phyloP scores from a whole-genome alignment of 179 eudicot genomes.

The Gypsophila paniculata region DNA sequence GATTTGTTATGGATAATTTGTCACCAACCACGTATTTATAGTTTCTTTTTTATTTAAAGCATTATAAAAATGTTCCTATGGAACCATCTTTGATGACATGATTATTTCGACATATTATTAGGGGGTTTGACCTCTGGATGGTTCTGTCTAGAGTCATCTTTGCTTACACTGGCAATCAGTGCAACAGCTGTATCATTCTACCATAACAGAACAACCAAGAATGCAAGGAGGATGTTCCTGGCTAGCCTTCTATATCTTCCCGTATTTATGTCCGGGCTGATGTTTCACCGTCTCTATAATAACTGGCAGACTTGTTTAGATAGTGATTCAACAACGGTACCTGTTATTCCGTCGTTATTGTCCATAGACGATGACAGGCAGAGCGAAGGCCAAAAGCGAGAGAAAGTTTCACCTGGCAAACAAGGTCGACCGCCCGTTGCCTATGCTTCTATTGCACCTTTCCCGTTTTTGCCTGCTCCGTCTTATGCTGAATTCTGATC shows the following conservation, averaged over 20 bases:
- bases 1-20: too few species aligned
- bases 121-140: constrained; percentile 96
- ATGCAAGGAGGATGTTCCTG: constrained; percentile 83
- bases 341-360: constrained; percentile 24
- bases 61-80: neutral
- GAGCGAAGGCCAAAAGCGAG: constrained; percentile 19
- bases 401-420: constrained; percentile 23
- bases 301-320: constrained; percentile 36
- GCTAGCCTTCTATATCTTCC: constrained; percentile 98
- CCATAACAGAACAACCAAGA: constrained; percentile 58
- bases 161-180: constrained; percentile 69
- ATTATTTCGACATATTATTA: constrained; percentile 25
- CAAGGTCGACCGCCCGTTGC: constrained; percentile 70
- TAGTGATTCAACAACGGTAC: constrained; percentile 22
- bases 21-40: neutral
- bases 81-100: neutral
- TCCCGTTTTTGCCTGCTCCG: constrained; percentile 93
- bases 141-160: constrained; percentile 85
- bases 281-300: constrained; percentile 67
- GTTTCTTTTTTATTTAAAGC: neutral
- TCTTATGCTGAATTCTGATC: constrained; percentile 33
- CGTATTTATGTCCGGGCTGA: constrained; percentile 85
- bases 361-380: constrained; percentile 19
- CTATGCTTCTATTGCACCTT: constrained; percentile 88
- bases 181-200: constrained; percentile 69